Conservation (phyloP, 305 asterid species). For the Stenogyne calaminthoides region DNA sequence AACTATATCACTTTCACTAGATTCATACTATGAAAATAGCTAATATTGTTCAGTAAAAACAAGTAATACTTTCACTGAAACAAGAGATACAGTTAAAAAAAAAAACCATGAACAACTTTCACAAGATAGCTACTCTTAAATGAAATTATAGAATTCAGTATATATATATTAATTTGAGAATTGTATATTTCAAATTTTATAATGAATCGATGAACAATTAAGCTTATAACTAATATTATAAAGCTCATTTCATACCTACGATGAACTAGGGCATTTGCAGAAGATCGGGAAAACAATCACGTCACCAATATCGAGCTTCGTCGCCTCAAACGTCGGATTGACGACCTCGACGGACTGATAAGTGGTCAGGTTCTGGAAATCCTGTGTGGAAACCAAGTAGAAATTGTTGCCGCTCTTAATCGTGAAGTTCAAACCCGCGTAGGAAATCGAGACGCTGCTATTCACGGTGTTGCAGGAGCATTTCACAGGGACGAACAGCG, state of each 20-base stretch:
- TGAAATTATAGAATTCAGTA: too few species aligned
- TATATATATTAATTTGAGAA: too few species aligned
- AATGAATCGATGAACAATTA: too few species aligned
- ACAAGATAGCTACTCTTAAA: too few species aligned
- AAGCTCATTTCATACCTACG: constrained; percentile 18
- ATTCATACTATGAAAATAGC: too few species aligned
- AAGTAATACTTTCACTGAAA: too few species aligned
- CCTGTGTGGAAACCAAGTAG: constrained; percentile 40
- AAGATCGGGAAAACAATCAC: constrained; percentile 62
- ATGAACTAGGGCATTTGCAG: constrained; percentile 69
- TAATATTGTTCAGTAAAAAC: too few species aligned
- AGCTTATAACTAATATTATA: too few species aligned
- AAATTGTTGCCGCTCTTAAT: constrained; percentile 57
- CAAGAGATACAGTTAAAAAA: too few species aligned
- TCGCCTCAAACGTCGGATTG: constrained; percentile 57
- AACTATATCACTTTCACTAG: too few species aligned
- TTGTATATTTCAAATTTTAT: too few species aligned
- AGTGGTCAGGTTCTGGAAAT: constrained; percentile 66
- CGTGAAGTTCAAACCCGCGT: constrained; percentile 49
- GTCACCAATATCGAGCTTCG: constrained; percentile 39
- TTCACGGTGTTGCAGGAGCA: constrained; percentile 77
- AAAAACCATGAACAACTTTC: too few species aligned
- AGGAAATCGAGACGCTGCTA: constrained; percentile 50
- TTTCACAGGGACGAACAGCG: constrained; percentile 64
- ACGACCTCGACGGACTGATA: constrained; percentile 67